Conservation (phyloP, 1,284 basidiomycete genomes). For the Rhodotorula sp. region DNA sequence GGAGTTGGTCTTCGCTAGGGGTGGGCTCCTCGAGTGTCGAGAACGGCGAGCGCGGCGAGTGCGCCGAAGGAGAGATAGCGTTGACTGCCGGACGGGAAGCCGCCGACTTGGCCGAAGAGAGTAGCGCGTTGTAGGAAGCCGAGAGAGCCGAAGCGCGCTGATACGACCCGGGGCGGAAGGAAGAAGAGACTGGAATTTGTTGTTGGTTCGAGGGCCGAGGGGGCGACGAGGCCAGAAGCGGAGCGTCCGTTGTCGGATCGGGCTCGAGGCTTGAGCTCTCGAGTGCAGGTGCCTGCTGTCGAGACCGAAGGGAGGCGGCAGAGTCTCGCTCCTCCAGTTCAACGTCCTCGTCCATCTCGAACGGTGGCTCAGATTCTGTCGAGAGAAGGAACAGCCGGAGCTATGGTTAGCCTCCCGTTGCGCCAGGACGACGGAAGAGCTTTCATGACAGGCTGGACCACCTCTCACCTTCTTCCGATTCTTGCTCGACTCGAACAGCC, state of each 20-base stretch:
- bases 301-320: neutral
- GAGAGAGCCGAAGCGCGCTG: conserved; percentile 33
- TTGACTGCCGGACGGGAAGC: neutral
- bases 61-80: neutral
- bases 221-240: neutral
- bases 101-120: conserved; percentile 10
- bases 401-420: too few species aligned
- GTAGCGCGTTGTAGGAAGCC: conserved; percentile 35
- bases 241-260: neutral
- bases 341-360: conserved; percentile 46
- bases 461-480: neutral
- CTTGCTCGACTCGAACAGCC: neutral
- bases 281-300: neutral
- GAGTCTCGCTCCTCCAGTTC: conserved; percentile 13
- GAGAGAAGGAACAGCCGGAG: too few species aligned
- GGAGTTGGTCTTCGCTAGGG: neutral
- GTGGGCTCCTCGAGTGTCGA: neutral
- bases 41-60: neutral
- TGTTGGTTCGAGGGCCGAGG: neutral
- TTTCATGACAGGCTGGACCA: neutral
- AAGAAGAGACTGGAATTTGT: neutral
- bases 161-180: conserved; percentile 20
- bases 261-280: conserved; percentile 1
- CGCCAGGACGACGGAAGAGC: neutral
- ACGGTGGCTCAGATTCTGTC: conserved; percentile 6